Evolutionary conservation across 805 yeast species (phyloP).

Genomic region (Starmera dryadoides): DNA sequence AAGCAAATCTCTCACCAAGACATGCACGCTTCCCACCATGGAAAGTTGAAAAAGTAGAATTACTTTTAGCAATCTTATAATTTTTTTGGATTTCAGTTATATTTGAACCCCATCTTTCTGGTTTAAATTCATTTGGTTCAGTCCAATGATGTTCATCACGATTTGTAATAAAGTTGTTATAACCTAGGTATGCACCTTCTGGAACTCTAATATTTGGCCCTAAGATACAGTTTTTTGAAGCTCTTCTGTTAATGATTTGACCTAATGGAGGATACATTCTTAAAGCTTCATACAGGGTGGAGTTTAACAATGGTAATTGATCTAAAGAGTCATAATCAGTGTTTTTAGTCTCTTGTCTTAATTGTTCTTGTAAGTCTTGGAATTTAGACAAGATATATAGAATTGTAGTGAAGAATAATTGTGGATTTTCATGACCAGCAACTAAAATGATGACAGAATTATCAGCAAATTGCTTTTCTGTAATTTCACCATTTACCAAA

Average conservation of each 20-base stretch:
- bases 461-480: slow-evolving; percentile 42
- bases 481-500: slow-evolving; percentile 26
- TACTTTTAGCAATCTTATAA: slow-evolving; percentile 37
- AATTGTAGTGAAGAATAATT: slow-evolving; percentile 39
- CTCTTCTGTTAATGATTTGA: slow-evolving; percentile 44
- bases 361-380: slow-evolving; percentile 23
- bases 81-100: slow-evolving; percentile 28
- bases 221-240: slow-evolving; percentile 29
- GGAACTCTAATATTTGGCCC: slow-evolving; percentile 40
- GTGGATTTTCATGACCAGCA: slow-evolving; percentile 64
- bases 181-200: slow-evolving; percentile 45
- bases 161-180: slow-evolving; percentile 46
- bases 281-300: slow-evolving; percentile 38
- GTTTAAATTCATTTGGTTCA: slow-evolving; percentile 35
- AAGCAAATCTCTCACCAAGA: slow-evolving; percentile 51
- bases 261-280: slow-evolving; percentile 51
- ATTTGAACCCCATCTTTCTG: slow-evolving; percentile 45
- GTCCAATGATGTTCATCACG: slow-evolving; percentile 41
- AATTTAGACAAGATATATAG: slow-evolving; percentile 40
- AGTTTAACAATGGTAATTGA: slow-evolving; percentile 21
- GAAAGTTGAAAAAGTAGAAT: slow-evolving; percentile 41
- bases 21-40: slow-evolving; percentile 59
- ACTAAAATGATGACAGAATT: slow-evolving; percentile 47
- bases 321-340: slow-evolving; percentile 6
- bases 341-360: slow-evolving; percentile 18